These are phyloP conservation scores for Quercus lobata DNA, from an alignment of 331 rosid genomes.

Conservation along the genomic window DNA sequence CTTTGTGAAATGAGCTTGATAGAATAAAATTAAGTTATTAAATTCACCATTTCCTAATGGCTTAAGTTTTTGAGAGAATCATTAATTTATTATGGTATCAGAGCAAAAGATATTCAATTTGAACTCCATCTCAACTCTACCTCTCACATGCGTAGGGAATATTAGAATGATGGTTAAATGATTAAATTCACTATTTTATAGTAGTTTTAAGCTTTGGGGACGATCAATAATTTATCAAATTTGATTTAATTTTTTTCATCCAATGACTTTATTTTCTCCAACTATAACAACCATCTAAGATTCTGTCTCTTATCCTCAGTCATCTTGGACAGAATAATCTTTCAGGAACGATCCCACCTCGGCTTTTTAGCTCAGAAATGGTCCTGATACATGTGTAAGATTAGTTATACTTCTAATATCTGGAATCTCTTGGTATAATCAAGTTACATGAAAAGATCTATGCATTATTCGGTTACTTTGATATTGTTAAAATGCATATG, in stretches of 20 bases:
- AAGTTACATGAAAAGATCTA: neutral
- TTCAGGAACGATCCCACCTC: constrained; percentile 46
- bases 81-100: too few species aligned
- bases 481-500: neutral
- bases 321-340: constrained; percentile 65
- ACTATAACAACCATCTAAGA: constrained; percentile 11
- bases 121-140: too few species aligned
- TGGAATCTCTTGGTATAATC: neutral
- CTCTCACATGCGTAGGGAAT: too few species aligned
- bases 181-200: too few species aligned
- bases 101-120: too few species aligned
- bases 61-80: too few species aligned
- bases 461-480: neutral
- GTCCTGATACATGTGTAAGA: constrained; percentile 34
- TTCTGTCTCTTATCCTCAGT: constrained; percentile 32
- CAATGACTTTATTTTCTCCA: neutral
- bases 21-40: too few species aligned
- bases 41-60: too few species aligned
- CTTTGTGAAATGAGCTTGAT: neutral
- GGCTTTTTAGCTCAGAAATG: constrained; percentile 36
- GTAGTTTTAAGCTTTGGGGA: too few species aligned
- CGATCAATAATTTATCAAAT: too few species aligned
- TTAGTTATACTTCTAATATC: constrained; percentile 1
- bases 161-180: too few species aligned
- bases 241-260: neutral